phyloP scores from a whole-genome alignment of 331 rosid species.

The Acacia concinna region DNA sequence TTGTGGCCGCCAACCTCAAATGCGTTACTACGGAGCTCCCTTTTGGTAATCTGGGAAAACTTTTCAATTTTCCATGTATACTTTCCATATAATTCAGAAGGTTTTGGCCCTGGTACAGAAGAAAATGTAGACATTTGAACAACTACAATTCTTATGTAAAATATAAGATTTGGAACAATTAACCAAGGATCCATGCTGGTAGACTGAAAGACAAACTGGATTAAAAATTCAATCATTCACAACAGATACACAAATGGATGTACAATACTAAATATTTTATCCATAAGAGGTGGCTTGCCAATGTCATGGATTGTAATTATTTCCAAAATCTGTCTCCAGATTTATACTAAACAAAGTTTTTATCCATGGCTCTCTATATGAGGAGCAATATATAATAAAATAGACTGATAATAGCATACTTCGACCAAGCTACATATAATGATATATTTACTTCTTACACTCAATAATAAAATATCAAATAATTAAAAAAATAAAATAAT shows the following conservation, averaged over 20 bases:
- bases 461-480: not conserved
- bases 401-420: not conserved
- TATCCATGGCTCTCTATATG: not conserved
- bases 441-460: conserved; percentile 6
- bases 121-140: conserved; percentile 11
- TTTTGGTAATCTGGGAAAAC: conserved; percentile 92
- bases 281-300: not conserved
- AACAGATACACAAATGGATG: not conserved
- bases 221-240: conserved; percentile 20
- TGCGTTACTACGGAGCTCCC: conserved; percentile 94
- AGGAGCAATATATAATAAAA: not conserved
- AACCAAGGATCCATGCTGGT: not conserved
- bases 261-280: not conserved
- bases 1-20: conserved; percentile 98
- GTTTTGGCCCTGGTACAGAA: conserved; percentile 66
- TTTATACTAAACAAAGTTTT: not conserved
- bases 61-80: conserved; percentile 98
- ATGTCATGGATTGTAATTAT: not conserved
- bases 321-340: not conserved
- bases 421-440: conserved; percentile 3
- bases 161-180: conserved; percentile 17
- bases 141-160: not conserved
- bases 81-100: conserved; percentile 81
- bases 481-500: conserved; percentile 3
- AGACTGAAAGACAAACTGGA: conserved; percentile 13